A percentile compares a stretch with the other conserved stretches of the same genome.
phyloP scores from a whole-genome alignment of 352 stramenopile genomes.

The Pythium dissimile region DNA sequence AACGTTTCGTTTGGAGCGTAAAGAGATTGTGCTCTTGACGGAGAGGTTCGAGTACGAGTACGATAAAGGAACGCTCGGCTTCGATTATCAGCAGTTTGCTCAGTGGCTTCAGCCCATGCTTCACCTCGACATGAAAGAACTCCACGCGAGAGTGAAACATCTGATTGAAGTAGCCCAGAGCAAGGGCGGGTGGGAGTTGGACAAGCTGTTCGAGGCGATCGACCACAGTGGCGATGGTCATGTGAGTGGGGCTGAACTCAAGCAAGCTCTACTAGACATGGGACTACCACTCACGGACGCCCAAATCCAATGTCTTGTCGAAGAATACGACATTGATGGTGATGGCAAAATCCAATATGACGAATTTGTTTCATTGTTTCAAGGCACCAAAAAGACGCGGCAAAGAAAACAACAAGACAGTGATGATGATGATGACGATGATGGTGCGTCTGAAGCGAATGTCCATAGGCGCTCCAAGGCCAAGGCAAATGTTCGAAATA shows the following conservation, averaged over 20 bases:
- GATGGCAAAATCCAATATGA: conserved; percentile 62
- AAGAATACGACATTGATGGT: conserved; percentile 60
- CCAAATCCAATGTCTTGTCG: conserved; percentile 54
- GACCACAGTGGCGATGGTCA: conserved; percentile 52
- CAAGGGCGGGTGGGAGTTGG: conserved; percentile 42
- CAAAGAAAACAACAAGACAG: conserved; percentile 6
- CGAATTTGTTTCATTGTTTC: conserved; percentile 54
- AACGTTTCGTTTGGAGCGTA: conserved; percentile 35
- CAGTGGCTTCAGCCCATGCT: conserved; percentile 63
- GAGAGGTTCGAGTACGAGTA: conserved; percentile 75
- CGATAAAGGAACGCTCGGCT: conserved; percentile 41
- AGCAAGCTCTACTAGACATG: conserved; percentile 57
- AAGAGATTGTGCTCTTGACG: conserved; percentile 34
- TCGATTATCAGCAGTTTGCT: conserved; percentile 71
- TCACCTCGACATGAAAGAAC: conserved; percentile 53
- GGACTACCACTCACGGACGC: conserved; percentile 60
- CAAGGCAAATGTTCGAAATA: conserved; percentile 60
- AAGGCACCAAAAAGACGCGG: conserved; percentile 13
- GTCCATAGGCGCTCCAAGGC: conserved; percentile 14
- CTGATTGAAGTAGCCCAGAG: conserved; percentile 38
- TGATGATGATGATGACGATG: conserved; percentile 2
- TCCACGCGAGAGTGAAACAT: conserved; percentile 45
- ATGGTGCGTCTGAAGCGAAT: neutral
- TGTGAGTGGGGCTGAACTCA: conserved; percentile 51
- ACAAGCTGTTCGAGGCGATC: conserved; percentile 57